Evolutionary conservation across 768 basidiomycete species (phyloP).

Genomic region (Auricularia sp.): DNA sequence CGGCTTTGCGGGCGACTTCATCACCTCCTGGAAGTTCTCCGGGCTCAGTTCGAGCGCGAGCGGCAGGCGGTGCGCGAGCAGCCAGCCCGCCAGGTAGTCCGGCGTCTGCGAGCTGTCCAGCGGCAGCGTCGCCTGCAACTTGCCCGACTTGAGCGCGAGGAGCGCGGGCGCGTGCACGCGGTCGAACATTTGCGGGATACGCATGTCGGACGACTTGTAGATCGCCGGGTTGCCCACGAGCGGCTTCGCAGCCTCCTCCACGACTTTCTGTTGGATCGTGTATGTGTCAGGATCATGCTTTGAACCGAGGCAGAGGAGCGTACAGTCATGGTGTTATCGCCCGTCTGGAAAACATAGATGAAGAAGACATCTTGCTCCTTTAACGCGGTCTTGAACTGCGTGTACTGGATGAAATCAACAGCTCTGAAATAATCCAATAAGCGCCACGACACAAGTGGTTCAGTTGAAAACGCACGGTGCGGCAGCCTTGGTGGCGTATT

Average conservation of each 20-base stretch:
- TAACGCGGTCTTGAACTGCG: slow-evolving; percentile 27
- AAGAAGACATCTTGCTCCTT: slow-evolving; percentile 45
- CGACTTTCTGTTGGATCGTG: slow-evolving; percentile 29
- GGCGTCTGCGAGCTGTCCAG: neutral
- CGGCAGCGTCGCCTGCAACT: slow-evolving; percentile 30
- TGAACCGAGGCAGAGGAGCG: neutral
- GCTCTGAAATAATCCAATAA: slow-evolving; percentile 18
- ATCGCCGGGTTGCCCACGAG: slow-evolving; percentile 41
- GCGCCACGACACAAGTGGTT: too few relatives aligned
- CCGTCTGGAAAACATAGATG: slow-evolving; percentile 35
- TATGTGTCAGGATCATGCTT: neutral
- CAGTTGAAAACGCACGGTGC: slow-evolving; percentile 29
- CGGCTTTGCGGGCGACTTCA: slow-evolving; percentile 67
- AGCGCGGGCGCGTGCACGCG: slow-evolving; percentile 20
- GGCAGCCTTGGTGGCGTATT: slow-evolving; percentile 67
- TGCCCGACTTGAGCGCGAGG: slow-evolving; percentile 60
- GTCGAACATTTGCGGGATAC: slow-evolving; percentile 21
- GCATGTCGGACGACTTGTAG: slow-evolving; percentile 26
- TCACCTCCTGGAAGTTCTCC: slow-evolving; percentile 73
- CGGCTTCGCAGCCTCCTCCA: slow-evolving; percentile 46
- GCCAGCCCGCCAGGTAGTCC: slow-evolving; percentile 41
- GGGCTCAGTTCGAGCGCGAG: slow-evolving; percentile 62
- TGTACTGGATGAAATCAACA: slow-evolving; percentile 28
- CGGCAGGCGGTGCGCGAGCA: slow-evolving; percentile 62
- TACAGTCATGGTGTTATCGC: neutral